Evolutionary conservation across 31 red algal species (phyloP).

Genomic region (Asparagopsis taxiformis): DNA sequence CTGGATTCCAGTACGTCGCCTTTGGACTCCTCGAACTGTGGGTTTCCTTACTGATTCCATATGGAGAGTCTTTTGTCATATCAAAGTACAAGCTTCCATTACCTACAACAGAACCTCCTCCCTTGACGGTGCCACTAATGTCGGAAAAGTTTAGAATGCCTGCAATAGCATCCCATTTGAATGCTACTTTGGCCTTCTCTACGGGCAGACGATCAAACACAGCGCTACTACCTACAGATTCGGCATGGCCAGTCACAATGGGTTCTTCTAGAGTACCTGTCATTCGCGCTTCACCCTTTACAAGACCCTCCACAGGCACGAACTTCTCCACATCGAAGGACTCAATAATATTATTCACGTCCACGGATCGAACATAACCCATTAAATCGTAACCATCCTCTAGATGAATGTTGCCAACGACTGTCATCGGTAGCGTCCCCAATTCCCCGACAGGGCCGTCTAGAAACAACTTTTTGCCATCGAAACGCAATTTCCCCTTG

Average conservation of each 20-base stretch:
- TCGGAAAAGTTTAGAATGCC: constrained; percentile 53
- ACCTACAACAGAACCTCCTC: constrained; percentile 33
- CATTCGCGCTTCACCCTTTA: constrained; percentile 64
- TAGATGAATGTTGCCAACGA: constrained; percentile 75
- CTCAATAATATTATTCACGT: constrained; percentile 68
- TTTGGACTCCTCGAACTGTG: constrained; percentile 57
- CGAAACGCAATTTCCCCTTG: constrained; percentile 66
- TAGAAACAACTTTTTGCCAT: constrained; percentile 61
- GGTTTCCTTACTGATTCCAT: constrained; percentile 21
- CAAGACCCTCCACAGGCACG: constrained; percentile 47
- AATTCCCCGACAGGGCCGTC: constrained; percentile 59
- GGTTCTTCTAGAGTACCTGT: constrained; percentile 66
- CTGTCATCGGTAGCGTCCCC: constrained; percentile 75
- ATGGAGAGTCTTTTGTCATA: constrained; percentile 55
- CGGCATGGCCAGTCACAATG: constrained; percentile 47
- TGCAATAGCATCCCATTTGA: constrained; percentile 73
- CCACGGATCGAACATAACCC: constrained; percentile 55
- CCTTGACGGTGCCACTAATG: constrained; percentile 13
- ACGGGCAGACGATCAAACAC: constrained; percentile 54
- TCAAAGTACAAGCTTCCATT: constrained; percentile 55
- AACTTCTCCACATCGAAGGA: constrained; percentile 75
- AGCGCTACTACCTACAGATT: constrained; percentile 23
- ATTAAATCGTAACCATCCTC: constrained; percentile 71
- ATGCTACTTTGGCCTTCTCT: constrained; percentile 20
- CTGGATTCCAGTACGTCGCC: constrained; percentile 40